phyloP scores from a whole-genome alignment of 352 stramenopile species.

The Globisporangium viniferum region DNA sequence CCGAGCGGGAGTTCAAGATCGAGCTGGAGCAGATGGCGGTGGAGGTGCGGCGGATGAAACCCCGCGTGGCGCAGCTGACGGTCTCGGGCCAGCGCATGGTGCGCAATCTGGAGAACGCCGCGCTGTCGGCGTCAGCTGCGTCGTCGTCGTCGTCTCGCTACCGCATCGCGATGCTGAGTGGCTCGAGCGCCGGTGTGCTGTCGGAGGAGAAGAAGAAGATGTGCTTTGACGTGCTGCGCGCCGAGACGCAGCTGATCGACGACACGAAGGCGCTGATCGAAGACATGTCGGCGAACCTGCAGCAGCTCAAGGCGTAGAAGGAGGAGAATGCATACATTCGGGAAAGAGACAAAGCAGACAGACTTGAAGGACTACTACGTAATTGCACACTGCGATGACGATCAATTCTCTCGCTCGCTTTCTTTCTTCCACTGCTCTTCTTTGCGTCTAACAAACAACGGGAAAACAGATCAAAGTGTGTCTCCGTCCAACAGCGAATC shows the following conservation, averaged over 20 bases:
- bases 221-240: slow-evolving; percentile 75
- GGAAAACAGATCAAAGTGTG: background rate
- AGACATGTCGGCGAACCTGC: slow-evolving; percentile 55
- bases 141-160: slow-evolving; percentile 19
- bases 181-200: slow-evolving; percentile 18
- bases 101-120: slow-evolving; percentile 41
- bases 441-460: background rate
- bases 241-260: slow-evolving; percentile 81
- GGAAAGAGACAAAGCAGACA: background rate
- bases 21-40: slow-evolving; percentile 65
- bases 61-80: slow-evolving; percentile 65
- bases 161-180: background rate
- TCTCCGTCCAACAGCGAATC: background rate
- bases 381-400: background rate
- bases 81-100: slow-evolving; percentile 60
- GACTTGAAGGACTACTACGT: background rate
- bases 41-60: slow-evolving; percentile 66
- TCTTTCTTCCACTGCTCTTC: background rate
- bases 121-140: slow-evolving; percentile 24
- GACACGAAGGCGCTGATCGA: slow-evolving; percentile 68
- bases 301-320: slow-evolving; percentile 32
- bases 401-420: background rate
- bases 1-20: slow-evolving; percentile 68
- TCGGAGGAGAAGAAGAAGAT: slow-evolving; percentile 81
- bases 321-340: background rate